Base-by-base conservation (phyloP, 2,329 filamentous ascomycete genomes). In the Epichloe aotearoae region DNA sequence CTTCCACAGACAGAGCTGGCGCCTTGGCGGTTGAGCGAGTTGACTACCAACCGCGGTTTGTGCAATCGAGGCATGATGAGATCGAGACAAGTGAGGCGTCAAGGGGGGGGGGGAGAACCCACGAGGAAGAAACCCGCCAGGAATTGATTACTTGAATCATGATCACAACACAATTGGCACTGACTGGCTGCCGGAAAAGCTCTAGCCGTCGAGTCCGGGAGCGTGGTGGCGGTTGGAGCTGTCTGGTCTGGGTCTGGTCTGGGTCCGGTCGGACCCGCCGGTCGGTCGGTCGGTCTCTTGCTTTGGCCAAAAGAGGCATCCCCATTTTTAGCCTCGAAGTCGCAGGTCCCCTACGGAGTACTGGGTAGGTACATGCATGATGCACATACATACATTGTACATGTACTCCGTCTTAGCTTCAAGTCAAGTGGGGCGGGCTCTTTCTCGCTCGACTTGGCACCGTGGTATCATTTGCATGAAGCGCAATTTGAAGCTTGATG, bases 241-340 rank as follows among this genome's bases (percentile, higher is more conserved):
- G 50, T 23, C 44, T 36, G 44, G 44, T 15, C 33, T 23, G 40
- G 40, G 40, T 14, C 41, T 46, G 45, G 45, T 20, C 19, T n/a
- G 19, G 19, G 3, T 3, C 19, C 19, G 2, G 19, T 51, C 53
- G 53, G 53, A 45, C 51, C 47, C 49, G 49, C 51, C 43, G 51
- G 37, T 30, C 43, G 51, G 23, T 30, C n/a, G n/a, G 36, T 30
- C 17, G 45, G 30, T 33, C 44, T 19, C 45, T 14, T 44, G 33
- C 40, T 45, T 43, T 5, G 6, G 45, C 49, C 51, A 15, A 48
- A 51, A 47, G n/a, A 46, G 53, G 39, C 39, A 50, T 49, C 37
- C 43, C 51, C 36, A 33, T 17, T 17, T 38, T 42, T 41, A 40
- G 38, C 30, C 46, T 41, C 26, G 12, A 38, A 47, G 45, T 40